phyloP scores from a whole-genome alignment of 2,329 filamentous ascomycete species.

The Ophiostoma ulmi region DNA sequence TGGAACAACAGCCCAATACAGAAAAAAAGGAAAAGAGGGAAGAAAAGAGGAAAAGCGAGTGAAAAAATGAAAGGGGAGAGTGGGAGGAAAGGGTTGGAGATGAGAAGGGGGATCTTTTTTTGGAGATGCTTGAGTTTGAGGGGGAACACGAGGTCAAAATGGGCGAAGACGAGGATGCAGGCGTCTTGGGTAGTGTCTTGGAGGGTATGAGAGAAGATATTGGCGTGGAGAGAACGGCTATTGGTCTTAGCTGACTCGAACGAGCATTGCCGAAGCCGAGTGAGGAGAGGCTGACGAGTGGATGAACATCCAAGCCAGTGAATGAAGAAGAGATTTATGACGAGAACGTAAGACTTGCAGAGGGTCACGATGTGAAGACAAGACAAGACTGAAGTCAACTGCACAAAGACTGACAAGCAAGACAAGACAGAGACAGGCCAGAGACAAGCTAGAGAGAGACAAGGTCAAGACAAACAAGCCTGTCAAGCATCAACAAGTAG shows the following conservation, averaged over 20 bases:
- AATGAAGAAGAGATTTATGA: too few species aligned
- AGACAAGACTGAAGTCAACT: not conserved
- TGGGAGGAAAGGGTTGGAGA: not conserved
- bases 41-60: not conserved
- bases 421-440: not conserved
- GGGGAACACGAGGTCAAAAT: not conserved
- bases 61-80: not conserved
- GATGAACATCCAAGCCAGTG: too few species aligned
- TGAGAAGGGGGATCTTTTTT: not conserved
- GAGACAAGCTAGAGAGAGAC: not conserved
- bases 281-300: not conserved
- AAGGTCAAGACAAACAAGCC: not conserved
- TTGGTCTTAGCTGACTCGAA: not conserved
- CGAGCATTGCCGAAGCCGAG: not conserved
- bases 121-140: not conserved
- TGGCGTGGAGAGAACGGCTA: not conserved
- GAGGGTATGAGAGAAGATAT: not conserved
- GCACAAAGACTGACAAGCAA: not conserved
- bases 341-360: not conserved
- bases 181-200: not conserved
- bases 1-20: constrained; percentile 10
- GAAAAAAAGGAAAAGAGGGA: not conserved
- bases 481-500: not conserved
- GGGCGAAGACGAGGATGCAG: not conserved
- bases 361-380: too few species aligned